Base-by-base conservation (phyloP, 2,329 filamentous ascomycete genomes). In the Aspergillus sp. region DNA sequence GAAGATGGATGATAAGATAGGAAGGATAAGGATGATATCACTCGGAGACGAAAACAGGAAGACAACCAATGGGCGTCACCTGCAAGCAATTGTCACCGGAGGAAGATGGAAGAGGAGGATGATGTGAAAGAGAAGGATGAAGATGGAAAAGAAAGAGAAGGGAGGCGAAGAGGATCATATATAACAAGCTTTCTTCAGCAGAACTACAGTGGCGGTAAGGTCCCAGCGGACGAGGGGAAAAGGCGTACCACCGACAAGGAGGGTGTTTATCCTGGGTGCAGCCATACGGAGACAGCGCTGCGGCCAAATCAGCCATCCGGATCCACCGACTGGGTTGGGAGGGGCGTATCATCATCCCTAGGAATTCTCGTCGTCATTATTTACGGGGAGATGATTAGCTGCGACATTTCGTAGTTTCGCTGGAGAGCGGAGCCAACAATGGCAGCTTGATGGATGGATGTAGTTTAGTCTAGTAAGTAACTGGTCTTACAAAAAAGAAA, bases 361-460 rank as follows among this genome's bases (percentile, higher is more conserved):
- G 65, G 69, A 73, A 77, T 76, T 75, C 69, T 76, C 75, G 74
- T 76, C 69, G 70, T 72, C 61, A 63, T 66, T 66, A 58, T 49
- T 56, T 23, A 30, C 23, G 13, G 12, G 25, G 17, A 19, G 15
- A 15, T 47, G 36, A 55, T 59, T 61, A 59, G 41, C 41, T 45
- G 41, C 41, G 12, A 36, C 32, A 36, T 36, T 36, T 13, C 32
- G 32, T 12, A 36, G 32, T 36, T 36, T 36, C 25, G 32, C 32
- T 36, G 32, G 12, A 8, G 32, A 36, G 32, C 56, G 55, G 58
- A 53, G 32, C 50, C 50, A 53, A 53, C 50, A 53, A 55, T 55
- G 41, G 53, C 25, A 21, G 25, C n/a, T 21, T 19, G 17, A 21
- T 45, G 41, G 41, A 45, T 45, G 30, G 41, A 45, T 45, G 32